These are phyloP conservation scores for Acacia pycnantha DNA, from an alignment of 331 rosid genomes.

Conservation along the genomic window DNA sequence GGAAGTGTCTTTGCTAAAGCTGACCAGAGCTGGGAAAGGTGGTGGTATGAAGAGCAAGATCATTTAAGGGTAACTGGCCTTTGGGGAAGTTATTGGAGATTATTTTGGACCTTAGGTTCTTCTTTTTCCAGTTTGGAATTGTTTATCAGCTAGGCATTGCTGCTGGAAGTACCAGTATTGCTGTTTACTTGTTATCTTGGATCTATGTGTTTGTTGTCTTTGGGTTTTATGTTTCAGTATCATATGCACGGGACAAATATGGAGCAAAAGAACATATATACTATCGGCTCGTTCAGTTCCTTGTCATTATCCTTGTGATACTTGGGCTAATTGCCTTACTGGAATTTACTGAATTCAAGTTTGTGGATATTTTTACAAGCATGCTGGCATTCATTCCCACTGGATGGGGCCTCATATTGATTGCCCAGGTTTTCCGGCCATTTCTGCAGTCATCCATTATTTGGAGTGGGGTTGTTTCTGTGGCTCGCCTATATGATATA, in stretches of 20 bases:
- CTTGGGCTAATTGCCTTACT: constrained; percentile 70
- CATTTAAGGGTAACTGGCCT: constrained; percentile 81
- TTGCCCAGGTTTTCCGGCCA: constrained; percentile 86
- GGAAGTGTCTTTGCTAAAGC: constrained; percentile 99
- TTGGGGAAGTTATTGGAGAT: constrained; percentile 87
- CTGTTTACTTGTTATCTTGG: constrained; percentile 89
- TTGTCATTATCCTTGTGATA: constrained; percentile 63
- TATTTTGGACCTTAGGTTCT: constrained; percentile 86
- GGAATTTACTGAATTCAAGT: constrained; percentile 64
- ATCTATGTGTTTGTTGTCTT: constrained; percentile 64
- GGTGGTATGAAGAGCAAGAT: constrained; percentile 99
- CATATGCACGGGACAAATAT: constrained; percentile 75
- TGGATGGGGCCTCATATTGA: constrained; percentile 89
- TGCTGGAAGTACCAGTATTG: constrained; percentile 63
- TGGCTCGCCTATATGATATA: constrained; percentile 84
- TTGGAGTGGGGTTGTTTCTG: constrained; percentile 71
- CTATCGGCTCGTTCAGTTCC: constrained; percentile 93
- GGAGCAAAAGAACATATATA: constrained; percentile 86
- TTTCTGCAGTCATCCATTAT: constrained; percentile 53
- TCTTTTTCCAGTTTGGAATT: constrained; percentile 92
- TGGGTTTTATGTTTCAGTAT: constrained; percentile 58
- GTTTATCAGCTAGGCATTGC: constrained; percentile 89
- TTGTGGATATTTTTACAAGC: constrained; percentile 80
- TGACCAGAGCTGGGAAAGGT: constrained; percentile 99
- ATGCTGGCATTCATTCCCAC: constrained; percentile 92